Conservation (phyloP, 2,329 filamentous ascomycete species). For the Lojkania enalia region DNA sequence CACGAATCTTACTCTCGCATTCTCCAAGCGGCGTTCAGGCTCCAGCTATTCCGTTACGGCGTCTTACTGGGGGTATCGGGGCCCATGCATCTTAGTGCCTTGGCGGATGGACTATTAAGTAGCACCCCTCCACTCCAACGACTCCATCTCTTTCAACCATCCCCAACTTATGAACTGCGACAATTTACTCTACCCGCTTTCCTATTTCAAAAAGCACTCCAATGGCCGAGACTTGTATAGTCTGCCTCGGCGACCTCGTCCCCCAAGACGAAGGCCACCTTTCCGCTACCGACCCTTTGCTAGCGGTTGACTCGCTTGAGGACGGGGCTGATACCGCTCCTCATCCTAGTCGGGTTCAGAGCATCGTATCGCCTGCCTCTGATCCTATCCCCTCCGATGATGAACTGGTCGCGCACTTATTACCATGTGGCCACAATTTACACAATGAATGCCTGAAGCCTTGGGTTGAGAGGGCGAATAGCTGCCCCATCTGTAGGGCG, state of each 20-base stretch:
- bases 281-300: constrained; percentile 29
- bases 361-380: constrained; percentile 21
- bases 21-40: constrained; percentile 18
- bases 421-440: constrained; percentile 85
- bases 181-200: constrained; percentile 24
- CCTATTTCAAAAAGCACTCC: constrained; percentile 22
- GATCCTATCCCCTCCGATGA: constrained; percentile 47
- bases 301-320: constrained; percentile 31
- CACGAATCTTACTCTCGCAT: not conserved
- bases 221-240: constrained; percentile 72
- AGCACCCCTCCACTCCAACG: constrained; percentile 23
- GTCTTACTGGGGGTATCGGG: constrained; percentile 10
- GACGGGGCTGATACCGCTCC: constrained; percentile 29
- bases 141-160: constrained; percentile 30
- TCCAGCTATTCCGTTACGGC: constrained; percentile 11
- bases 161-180: constrained; percentile 42
- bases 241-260: constrained; percentile 71
- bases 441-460: constrained; percentile 91
- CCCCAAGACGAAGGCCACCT: constrained; percentile 54
- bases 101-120: constrained; percentile 17
- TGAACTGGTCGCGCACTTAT: constrained; percentile 62
- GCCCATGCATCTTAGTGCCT: constrained; percentile 18
- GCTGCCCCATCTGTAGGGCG: constrained; percentile 93
- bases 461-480: constrained; percentile 96
- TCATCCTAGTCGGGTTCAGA: constrained; percentile 18